Evolutionary conservation across 129 eudicot species (phyloP), one percentile per base, ranked within the genome.

Genomic region (Heracleum sosnowskyi): DNA sequence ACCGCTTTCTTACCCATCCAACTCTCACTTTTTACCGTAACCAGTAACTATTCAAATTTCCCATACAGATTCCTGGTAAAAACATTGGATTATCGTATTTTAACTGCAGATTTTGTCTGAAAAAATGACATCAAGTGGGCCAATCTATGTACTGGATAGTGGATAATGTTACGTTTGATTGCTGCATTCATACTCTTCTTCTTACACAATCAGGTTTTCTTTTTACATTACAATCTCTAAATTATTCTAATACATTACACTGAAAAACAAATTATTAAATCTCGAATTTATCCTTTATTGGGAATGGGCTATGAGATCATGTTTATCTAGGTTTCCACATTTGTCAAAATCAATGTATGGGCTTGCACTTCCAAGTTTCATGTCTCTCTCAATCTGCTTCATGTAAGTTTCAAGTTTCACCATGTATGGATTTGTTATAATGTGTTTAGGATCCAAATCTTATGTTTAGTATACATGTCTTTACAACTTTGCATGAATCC

Each of bases 131-230:
- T 78, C 64, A 60, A 40, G 85, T 84, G 93, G 87, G 86, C 83
- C 89, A 83, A 66, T 8, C 74, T 77, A 44, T 83, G 49, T 77
- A 79, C 73, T 79, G 88, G 93, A 82, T 84, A 89, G 82, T 74
- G 87, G 93, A 82, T 89, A 85, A 84, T 76, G 86, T 82, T 91
- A 63, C 44, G 44, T 83, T 76, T 80, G 62, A 63, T 70, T 73
- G 63, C 86, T 71, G 64, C 82, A 76, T 83, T 84, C 81, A 77
- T 78, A 78, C 28, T 78, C 78, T 44, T 77, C 81, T 78, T 78
- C 73, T 78, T 60, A 1, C 11, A 0, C 29, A 1, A 76, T 81
- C 80, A 76, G 81, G 84, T 79, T 83, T 83, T 20, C 80, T 77
- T 53, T 68, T 37, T 79, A 74, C 57, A 62, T 9, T 41, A 41